Conservation (phyloP, 2,329 filamentous ascomycete species). For the Paracoccidioides lutzii region DNA sequence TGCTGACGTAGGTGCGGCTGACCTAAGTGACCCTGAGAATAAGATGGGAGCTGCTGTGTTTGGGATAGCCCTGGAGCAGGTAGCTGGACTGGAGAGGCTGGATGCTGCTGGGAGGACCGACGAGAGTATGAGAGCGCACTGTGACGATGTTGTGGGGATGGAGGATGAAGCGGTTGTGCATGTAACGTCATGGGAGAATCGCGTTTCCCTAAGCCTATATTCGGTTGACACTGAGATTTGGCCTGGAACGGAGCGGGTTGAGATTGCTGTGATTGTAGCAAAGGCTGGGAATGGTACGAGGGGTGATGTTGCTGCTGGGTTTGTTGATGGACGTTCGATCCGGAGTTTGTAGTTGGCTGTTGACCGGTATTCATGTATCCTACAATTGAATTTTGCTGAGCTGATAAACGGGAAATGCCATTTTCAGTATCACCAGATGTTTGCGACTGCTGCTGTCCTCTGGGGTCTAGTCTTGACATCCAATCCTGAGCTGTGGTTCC, state of each 20-base stretch:
- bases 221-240: slow-evolving; percentile 10
- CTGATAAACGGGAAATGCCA: slow-evolving; percentile 1
- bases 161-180: slow-evolving; percentile 15
- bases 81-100: slow-evolving; percentile 15
- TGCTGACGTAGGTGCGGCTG: neutral
- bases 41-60: slow-evolving; percentile 4
- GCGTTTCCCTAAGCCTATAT: neutral
- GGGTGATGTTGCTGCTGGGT: slow-evolving; percentile 9
- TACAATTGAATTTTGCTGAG: slow-evolving; percentile 1
- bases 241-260: slow-evolving; percentile 18
- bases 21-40: slow-evolving; percentile 14
- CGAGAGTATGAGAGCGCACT: slow-evolving; percentile 20
- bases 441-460: slow-evolving; percentile 16
- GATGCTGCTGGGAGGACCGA: slow-evolving; percentile 16
- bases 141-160: slow-evolving; percentile 22
- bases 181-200: slow-evolving; percentile 20
- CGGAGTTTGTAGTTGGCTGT: neutral
- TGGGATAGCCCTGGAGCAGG: neutral
- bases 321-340: slow-evolving; percentile 1
- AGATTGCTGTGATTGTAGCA: slow-evolving; percentile 6
- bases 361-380: neutral
- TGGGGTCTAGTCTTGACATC: slow-evolving; percentile 30
- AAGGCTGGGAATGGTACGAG: neutral
- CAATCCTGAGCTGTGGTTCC: slow-evolving; percentile 25
- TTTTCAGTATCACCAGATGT: neutral